Percentiles rank a stretch among this genome's conserved stretches.
Evolutionary conservation across 108 stramenopile genomes (phyloP).

Genomic region (Pseudonitzschia delicatissima): DNA sequence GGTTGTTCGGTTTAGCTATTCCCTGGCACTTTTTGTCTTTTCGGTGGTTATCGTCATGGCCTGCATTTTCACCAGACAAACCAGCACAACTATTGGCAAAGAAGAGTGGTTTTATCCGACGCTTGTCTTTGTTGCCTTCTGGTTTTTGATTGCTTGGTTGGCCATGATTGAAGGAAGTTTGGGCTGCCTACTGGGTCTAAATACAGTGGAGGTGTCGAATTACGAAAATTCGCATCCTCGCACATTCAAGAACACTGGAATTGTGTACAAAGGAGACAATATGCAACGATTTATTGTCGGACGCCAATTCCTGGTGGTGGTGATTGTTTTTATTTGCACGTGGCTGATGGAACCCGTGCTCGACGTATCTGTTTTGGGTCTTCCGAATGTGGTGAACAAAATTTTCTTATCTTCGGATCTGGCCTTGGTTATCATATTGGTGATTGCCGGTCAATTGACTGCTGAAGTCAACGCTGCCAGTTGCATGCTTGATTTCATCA

Average conservation of each 20-base stretch:
- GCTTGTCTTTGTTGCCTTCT: slow-evolving; percentile 37
- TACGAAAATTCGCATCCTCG: slow-evolving; percentile 29
- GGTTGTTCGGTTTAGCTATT: slow-evolving; percentile 36
- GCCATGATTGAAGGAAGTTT: slow-evolving; percentile 69
- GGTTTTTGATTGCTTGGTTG: slow-evolving; percentile 52
- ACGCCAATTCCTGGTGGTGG: slow-evolving; percentile 57
- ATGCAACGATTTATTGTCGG: slow-evolving; percentile 60
- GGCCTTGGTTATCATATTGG: slow-evolving; percentile 45
- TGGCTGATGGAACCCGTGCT: slow-evolving; percentile 27
- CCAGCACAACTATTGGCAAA: slow-evolving; percentile 35
- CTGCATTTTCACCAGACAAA: slow-evolving; percentile 42
- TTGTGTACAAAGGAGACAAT: slow-evolving; percentile 51
- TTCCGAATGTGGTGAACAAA: slow-evolving; percentile 44
- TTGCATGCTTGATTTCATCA: slow-evolving; percentile 78
- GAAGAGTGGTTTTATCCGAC: slow-evolving; percentile 24
- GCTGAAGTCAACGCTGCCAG: slow-evolving; percentile 40
- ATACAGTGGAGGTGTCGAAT: slow-evolving; percentile 17
- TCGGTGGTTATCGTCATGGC: slow-evolving; percentile 46
- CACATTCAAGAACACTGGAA: neutral
- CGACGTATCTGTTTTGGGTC: slow-evolving; percentile 21
- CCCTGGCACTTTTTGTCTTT: slow-evolving; percentile 48
- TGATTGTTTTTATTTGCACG: slow-evolving; percentile 59
- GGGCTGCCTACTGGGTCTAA: slow-evolving; percentile 51
- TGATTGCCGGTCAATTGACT: slow-evolving; percentile 54
- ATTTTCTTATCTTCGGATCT: slow-evolving; percentile 46